A percentile compares a stretch with the other conserved stretches of the same genome.
These are phyloP conservation scores for Drechslerella stenobrocha DNA, from an alignment of 2,329 filamentous ascomycete genomes.

Conservation along the genomic window DNA sequence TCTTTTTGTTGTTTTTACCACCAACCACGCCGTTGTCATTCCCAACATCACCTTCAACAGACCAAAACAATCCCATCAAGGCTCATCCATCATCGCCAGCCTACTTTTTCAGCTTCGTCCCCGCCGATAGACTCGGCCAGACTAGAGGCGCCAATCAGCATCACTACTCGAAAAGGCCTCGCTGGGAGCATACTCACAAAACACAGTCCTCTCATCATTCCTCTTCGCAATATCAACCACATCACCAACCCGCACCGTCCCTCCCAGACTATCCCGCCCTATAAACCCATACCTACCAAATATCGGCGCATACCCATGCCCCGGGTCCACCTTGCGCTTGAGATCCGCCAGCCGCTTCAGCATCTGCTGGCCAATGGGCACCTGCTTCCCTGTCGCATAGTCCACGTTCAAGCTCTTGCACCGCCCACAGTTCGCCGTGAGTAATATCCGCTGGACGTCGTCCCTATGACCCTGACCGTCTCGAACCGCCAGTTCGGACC, in stretches of 20 bases:
- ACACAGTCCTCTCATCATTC: constrained; percentile 61
- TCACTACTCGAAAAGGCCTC: not conserved
- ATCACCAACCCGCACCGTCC: constrained; percentile 63
- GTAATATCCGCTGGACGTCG: constrained; percentile 57
- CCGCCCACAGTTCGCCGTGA: constrained; percentile 71
- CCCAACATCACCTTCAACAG: too few species aligned
- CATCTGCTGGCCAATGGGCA: constrained; percentile 64
- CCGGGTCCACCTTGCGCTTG: constrained; percentile 69
- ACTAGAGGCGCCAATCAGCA: constrained; percentile 40
- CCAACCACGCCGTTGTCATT: not conserved
- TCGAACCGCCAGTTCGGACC: constrained; percentile 64
- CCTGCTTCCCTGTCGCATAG: constrained; percentile 66
- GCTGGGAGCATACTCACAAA: constrained; percentile 57
- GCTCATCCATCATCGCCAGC: too few species aligned
- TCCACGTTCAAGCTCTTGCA: constrained; percentile 67
- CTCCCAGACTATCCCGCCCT: constrained; percentile 50
- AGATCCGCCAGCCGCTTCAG: constrained; percentile 67
- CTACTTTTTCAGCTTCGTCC: constrained; percentile 22
- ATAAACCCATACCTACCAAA: constrained; percentile 75
- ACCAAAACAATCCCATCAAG: too few species aligned
- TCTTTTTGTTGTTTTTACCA: constrained; percentile 3
- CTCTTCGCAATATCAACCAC: constrained; percentile 61
- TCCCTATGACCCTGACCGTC: not conserved
- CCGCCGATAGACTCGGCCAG: constrained; percentile 54
- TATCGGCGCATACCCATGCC: constrained; percentile 68